Conservation (phyloP, 345 rosid species). For the Heritiera littoralis region DNA sequence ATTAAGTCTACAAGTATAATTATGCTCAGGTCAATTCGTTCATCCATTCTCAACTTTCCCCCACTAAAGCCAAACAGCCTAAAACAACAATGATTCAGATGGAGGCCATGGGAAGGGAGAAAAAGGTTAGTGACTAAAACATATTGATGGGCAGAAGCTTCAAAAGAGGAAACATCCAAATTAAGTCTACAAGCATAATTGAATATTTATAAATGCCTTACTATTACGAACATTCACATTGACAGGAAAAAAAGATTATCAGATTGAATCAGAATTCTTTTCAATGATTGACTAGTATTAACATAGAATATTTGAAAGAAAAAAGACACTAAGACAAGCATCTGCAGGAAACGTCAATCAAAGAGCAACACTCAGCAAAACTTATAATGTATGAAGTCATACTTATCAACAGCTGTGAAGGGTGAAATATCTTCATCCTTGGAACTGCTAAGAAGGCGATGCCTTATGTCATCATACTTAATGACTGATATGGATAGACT, state of each 20-base stretch:
- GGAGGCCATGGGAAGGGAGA: conserved; percentile 2
- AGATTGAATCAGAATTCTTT: neutral
- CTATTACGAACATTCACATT: neutral
- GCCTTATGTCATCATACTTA: conserved; percentile 85
- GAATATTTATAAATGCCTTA: conserved; percentile 7
- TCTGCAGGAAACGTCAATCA: conserved; percentile 14
- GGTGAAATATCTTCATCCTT: conserved; percentile 99
- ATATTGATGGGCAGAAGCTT: neutral
- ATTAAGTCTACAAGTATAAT: neutral
- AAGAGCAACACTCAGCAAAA: conserved; percentile 1
- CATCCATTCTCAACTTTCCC: conserved; percentile 94
- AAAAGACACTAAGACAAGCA: conserved; percentile 16
- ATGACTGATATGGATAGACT: conserved; percentile 82
- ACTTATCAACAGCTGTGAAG: conserved; percentile 96
- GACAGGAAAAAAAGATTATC: neutral
- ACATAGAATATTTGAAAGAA: neutral
- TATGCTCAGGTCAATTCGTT: conserved; percentile 86
- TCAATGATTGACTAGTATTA: neutral
- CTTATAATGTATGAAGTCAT: conserved; percentile 15
- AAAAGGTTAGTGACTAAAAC: conserved; percentile 13
- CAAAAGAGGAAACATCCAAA: conserved; percentile 2
- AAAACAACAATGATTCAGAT: conserved; percentile 24
- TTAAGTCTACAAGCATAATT: neutral
- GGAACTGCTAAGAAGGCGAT: conserved; percentile 77
- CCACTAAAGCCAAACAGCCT: conserved; percentile 86